Percentiles rank a stretch among this genome's conserved stretches.
Evolutionary conservation across 2,329 filamentous ascomycete genomes (phyloP).

Genomic region (Orbilia brochopaga): DNA sequence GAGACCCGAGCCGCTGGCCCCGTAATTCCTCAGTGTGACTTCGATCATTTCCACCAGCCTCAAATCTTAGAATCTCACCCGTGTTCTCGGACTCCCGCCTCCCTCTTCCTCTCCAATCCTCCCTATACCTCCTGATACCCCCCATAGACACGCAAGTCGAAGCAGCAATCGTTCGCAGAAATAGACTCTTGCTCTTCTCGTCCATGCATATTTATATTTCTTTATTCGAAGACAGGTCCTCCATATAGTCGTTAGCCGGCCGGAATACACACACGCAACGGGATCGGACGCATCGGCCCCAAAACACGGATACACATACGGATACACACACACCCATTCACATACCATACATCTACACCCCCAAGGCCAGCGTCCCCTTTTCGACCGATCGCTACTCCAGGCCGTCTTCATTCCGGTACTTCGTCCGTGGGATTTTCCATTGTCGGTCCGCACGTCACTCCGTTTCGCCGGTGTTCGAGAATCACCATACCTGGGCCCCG

Average conservation of each 20-base stretch:
- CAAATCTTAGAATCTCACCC: slow-evolving; percentile 3
- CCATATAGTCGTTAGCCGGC: background rate
- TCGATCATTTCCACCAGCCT: slow-evolving; percentile 10
- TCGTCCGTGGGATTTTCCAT: background rate
- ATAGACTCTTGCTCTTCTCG: slow-evolving; percentile 5
- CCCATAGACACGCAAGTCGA: slow-evolving; percentile 1
- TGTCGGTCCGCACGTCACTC: background rate
- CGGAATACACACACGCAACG: too few relatives aligned
- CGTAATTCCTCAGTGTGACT: slow-evolving; percentile 4
- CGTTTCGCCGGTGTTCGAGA: background rate
- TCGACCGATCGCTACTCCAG: background rate
- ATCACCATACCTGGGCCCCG: background rate
- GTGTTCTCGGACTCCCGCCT: background rate
- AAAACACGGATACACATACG: too few relatives aligned
- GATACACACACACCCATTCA: background rate
- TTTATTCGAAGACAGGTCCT: slow-evolving; percentile 2
- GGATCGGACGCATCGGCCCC: background rate
- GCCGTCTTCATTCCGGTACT: background rate
- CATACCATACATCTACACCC: background rate
- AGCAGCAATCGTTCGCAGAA: background rate
- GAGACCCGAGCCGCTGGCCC: background rate
- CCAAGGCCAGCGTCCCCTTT: background rate
- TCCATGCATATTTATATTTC: background rate
- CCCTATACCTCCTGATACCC: background rate
- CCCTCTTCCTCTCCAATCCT: too few relatives aligned